Conservation (phyloP, 129 eudicot species). For the Flaveria brownii region DNA sequence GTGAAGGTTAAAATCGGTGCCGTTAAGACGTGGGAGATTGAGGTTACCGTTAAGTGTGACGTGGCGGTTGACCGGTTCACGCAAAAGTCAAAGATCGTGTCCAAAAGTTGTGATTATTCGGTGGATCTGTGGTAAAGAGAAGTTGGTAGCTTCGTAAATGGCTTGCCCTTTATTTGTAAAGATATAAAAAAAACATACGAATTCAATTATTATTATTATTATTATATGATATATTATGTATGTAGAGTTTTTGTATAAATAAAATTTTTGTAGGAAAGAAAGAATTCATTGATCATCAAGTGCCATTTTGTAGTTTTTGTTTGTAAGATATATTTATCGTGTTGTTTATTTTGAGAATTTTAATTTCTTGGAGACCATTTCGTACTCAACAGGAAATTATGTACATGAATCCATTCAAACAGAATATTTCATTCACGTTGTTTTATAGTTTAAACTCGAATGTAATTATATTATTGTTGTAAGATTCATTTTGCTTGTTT, state of each 20-base stretch:
- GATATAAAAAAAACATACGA: conserved; percentile 8
- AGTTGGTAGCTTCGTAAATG: conserved; percentile 22
- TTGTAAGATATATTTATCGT: no score
- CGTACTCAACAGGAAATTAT: no score
- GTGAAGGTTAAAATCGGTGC: conserved; percentile 64
- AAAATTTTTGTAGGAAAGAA: not conserved
- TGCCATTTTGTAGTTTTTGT: no score
- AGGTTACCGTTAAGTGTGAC: conserved; percentile 63
- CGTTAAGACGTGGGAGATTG: conserved; percentile 75
- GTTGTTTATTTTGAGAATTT: no score
- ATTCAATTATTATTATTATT: not conserved
- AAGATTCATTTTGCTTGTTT: no score
- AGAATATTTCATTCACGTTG: no score
- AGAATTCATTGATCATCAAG: no score
- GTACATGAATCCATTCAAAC: no score
- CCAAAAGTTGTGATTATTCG: conserved; percentile 50
- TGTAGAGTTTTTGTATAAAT: not conserved
- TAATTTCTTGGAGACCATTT: no score
- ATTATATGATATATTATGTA: not conserved
- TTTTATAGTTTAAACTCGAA: no score
- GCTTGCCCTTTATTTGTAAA: conserved; percentile 16
- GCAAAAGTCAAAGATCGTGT: conserved; percentile 49
- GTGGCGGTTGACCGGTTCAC: conserved; percentile 53
- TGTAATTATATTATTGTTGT: no score
- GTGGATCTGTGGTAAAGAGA: conserved; percentile 58